A percentile compares a stretch with the other conserved stretches of the same genome.
These are phyloP conservation scores for Cercospora sp. DNA, from an alignment of 2,329 filamentous ascomycete species.

Conservation along the genomic window DNA sequence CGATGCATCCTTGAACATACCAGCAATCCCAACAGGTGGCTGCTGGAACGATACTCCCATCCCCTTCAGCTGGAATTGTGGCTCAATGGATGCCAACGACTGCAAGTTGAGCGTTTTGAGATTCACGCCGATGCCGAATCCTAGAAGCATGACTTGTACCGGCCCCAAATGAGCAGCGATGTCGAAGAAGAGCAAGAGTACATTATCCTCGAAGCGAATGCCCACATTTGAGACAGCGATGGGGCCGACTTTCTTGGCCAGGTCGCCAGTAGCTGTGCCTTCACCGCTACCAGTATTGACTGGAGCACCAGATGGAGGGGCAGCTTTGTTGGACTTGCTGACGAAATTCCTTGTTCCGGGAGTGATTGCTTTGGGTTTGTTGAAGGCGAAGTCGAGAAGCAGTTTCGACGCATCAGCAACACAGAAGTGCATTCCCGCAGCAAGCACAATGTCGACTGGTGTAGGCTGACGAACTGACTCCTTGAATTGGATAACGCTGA, in stretches of 20 bases:
- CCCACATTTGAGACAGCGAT: slow-evolving; percentile 7
- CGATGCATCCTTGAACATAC: slow-evolving; percentile 9
- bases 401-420: neutral
- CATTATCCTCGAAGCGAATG: slow-evolving; percentile 6
- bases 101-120: neutral
- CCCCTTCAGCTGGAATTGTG: slow-evolving; percentile 4
- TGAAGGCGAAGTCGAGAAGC: slow-evolving; percentile 12
- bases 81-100: neutral
- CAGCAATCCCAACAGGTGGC: slow-evolving; percentile 10
- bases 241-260: slow-evolving; percentile 5
- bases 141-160: slow-evolving; percentile 6
- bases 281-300: neutral
- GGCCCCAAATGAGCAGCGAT: slow-evolving; percentile 7
- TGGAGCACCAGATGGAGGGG: neutral
- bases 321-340: neutral
- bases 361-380: neutral
- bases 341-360: neutral
- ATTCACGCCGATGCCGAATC: slow-evolving; percentile 9
- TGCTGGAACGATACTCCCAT: slow-evolving; percentile 15
- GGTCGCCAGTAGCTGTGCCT: neutral
- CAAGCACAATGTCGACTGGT: neutral
- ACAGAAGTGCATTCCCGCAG: slow-evolving; percentile 2
- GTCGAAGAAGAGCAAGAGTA: slow-evolving; percentile 4
- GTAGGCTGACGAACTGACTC: neutral
- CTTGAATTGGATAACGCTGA: neutral